Evolutionary conservation across 139 green algal species (phyloP).

Genomic region (Pseudopediastrum boryanum): DNA sequence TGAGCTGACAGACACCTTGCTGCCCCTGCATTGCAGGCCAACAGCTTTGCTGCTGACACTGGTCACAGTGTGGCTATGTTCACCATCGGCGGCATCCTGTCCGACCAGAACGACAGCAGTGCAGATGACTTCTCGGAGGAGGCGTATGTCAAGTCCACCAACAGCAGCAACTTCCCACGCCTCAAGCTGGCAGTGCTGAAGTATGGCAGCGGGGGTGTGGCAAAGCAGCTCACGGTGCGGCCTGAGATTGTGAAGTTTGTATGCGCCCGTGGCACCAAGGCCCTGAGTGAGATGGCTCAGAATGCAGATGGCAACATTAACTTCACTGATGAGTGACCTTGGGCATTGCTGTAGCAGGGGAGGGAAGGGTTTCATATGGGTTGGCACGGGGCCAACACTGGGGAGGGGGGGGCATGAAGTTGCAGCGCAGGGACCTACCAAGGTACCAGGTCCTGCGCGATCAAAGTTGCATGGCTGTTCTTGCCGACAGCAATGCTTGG

Average conservation of each 20-base stretch:
- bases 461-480: too few species aligned
- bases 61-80: constrained; percentile 36
- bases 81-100: constrained; percentile 22
- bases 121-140: constrained; percentile 1
- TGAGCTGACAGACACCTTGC: neutral
- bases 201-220: constrained; percentile 37
- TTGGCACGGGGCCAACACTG: too few species aligned
- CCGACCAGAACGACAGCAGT: constrained; percentile 16
- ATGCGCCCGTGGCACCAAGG: constrained; percentile 31
- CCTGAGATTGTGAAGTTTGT: constrained; percentile 40
- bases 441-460: too few species aligned
- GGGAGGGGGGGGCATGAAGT: too few species aligned
- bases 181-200: constrained; percentile 36
- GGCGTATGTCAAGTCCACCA: neutral
- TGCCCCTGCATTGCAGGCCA: constrained; percentile 8
- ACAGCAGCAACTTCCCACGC: neutral
- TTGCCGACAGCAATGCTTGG: too few species aligned
- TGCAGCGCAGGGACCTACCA: too few species aligned
- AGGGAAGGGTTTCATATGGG: too few species aligned
- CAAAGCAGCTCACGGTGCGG: constrained; percentile 16
- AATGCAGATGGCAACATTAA: too few species aligned
- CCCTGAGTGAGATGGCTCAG: constrained; percentile 22
- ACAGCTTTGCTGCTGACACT: constrained; percentile 34
- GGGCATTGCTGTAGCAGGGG: too few species aligned
- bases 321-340: too few species aligned